Evolutionary conservation across 179 eudicot genomes (phyloP).

Genomic region (Spinacia oleracea): DNA sequence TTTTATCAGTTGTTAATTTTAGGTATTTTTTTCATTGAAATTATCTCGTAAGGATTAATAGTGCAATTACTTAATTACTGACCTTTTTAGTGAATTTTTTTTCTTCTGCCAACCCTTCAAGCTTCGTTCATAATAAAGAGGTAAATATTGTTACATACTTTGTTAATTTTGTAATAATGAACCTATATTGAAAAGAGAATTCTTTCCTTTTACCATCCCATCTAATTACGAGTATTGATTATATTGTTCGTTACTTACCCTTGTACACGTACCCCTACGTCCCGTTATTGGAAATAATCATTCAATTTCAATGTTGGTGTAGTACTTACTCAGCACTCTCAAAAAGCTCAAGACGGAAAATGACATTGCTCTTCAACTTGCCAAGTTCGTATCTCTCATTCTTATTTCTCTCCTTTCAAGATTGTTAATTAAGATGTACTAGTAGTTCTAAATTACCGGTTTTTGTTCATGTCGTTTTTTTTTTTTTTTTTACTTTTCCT

Average conservation of each 20-base stretch:
- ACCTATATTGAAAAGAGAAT: background rate
- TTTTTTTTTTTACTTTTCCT: background rate
- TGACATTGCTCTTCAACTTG: slow-evolving; percentile 57
- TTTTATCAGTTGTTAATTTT: background rate
- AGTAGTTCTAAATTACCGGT: background rate
- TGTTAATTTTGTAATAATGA: background rate
- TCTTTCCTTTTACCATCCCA: background rate
- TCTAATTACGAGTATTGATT: background rate
- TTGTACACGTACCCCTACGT: too few relatives aligned
- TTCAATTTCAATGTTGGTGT: slow-evolving; percentile 12
- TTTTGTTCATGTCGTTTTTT: background rate
- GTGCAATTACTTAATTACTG: background rate
- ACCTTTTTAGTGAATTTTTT: background rate
- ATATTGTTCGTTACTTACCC: too few relatives aligned
- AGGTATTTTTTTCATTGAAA: background rate
- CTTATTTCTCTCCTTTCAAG: background rate
- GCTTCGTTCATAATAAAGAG: slow-evolving; percentile 53
- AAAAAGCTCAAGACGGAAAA: slow-evolving; percentile 64
- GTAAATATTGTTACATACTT: slow-evolving; percentile 21
- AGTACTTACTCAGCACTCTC: slow-evolving; percentile 56
- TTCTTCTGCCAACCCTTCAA: slow-evolving; percentile 8
- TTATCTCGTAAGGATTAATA: background rate
- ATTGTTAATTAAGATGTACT: background rate
- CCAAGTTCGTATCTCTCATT: slow-evolving; percentile 36
- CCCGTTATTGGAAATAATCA: background rate